Percentiles rank a stretch among this genome's conserved stretches.
Evolutionary conservation across 495 filamentous ascomycete species (phyloP).

Genomic region (Rhypophila decipiens): DNA sequence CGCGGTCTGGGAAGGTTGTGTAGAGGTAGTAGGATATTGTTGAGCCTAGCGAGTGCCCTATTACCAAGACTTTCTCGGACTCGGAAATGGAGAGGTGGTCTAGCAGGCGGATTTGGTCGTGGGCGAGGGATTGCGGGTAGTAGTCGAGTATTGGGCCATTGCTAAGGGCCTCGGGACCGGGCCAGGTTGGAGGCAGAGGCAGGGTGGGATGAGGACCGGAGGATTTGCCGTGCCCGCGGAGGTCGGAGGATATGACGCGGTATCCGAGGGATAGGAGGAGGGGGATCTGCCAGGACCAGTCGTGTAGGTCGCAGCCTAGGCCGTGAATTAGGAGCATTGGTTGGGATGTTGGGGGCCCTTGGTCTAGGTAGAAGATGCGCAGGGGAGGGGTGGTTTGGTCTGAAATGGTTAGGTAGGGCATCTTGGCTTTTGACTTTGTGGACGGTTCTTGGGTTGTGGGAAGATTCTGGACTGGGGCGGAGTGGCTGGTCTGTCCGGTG

Average conservation of each 20-base stretch:
- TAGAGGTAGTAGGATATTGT: neutral
- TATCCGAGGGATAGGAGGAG: conserved; percentile 56
- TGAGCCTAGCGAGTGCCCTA: neutral
- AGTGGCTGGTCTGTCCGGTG: no score
- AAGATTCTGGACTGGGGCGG: no score
- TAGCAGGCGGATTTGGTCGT: neutral
- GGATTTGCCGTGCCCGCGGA: conserved; percentile 65
- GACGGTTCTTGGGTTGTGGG: no score
- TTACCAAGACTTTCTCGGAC: neutral
- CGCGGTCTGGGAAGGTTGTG: neutral
- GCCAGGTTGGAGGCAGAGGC: neutral
- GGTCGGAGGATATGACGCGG: conserved; percentile 30
- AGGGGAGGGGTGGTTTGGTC: neutral
- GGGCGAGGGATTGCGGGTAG: conserved; percentile 1
- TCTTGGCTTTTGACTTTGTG: no score
- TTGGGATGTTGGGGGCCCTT: conserved; percentile 29
- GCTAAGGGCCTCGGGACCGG: neutral
- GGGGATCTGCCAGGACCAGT: conserved; percentile 75
- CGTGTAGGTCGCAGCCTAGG: conserved; percentile 56
- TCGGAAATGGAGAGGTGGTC: neutral
- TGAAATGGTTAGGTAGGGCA: no score
- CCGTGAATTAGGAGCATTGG: conserved; percentile 55
- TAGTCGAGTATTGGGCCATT: conserved; percentile 3
- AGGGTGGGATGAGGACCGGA: conserved; percentile 36
- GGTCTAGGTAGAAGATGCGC: conserved; percentile 9